Conservation (phyloP, 139 green algal genomes). For the Deuterostichococcus epilithicus region DNA sequence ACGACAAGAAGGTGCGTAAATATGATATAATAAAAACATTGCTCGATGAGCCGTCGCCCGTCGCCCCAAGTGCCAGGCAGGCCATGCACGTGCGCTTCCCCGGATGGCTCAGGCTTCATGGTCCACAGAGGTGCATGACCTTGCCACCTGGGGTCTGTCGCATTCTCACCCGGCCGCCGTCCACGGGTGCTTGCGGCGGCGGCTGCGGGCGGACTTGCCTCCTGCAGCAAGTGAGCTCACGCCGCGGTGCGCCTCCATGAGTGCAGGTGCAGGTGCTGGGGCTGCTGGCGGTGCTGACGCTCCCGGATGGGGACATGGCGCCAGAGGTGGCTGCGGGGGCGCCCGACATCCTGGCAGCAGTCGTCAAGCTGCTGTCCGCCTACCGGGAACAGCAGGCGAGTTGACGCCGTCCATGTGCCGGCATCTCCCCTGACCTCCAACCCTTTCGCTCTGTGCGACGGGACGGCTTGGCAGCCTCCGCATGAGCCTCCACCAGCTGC, state of each 20-base stretch:
- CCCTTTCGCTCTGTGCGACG: background rate
- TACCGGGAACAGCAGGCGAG: slow-evolving; percentile 39
- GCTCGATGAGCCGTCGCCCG: too few species aligned
- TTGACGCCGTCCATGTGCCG: background rate
- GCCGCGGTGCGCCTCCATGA: too few species aligned
- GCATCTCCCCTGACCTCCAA: background rate
- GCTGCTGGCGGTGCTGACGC: slow-evolving; percentile 53
- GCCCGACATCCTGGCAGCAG: slow-evolving; percentile 32
- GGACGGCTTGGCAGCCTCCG: background rate
- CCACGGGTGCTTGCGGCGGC: too few species aligned
- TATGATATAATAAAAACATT: too few species aligned
- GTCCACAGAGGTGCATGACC: too few species aligned
- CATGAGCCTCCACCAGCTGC: background rate
- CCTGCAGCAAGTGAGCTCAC: background rate
- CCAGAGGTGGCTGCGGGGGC: slow-evolving; percentile 50
- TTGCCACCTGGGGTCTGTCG: too few species aligned
- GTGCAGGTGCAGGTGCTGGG: slow-evolving; percentile 53
- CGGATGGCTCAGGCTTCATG: too few species aligned
- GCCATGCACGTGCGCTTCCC: too few species aligned
- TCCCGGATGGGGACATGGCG: slow-evolving; percentile 49
- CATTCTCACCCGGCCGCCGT: too few species aligned
- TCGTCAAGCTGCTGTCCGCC: slow-evolving; percentile 38
- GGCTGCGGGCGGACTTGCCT: background rate
- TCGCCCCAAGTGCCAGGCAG: too few species aligned
- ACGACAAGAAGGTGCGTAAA: slow-evolving; percentile 67